Conservation (phyloP, 1,284 basidiomycete genomes). For the Cryptococcus sp. region DNA sequence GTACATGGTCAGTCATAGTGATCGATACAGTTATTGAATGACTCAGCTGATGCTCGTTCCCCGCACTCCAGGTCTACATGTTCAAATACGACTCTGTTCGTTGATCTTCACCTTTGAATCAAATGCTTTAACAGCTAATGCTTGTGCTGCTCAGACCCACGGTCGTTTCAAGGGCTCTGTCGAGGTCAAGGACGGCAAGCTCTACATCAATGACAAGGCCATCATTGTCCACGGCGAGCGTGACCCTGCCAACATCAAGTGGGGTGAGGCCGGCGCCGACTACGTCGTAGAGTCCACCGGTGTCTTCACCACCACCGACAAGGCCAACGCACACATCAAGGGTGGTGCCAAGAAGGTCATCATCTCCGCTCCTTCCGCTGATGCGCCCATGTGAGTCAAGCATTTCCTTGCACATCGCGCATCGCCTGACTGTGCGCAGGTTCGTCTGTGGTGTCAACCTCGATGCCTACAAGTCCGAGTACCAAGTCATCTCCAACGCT, state of each 20-base stretch:
- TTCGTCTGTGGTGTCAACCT: conserved; percentile 96
- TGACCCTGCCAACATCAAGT: conserved; percentile 84
- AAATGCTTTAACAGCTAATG: conserved; percentile 1
- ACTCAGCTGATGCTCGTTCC: neutral
- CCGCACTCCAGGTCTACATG: conserved; percentile 72
- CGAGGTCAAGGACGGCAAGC: conserved; percentile 83
- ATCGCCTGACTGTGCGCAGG: conserved; percentile 22
- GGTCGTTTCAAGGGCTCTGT: conserved; percentile 90
- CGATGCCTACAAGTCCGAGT: conserved; percentile 86
- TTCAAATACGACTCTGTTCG: conserved; percentile 89
- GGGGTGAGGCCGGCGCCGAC: conserved; percentile 77
- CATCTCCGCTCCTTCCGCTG: conserved; percentile 98
- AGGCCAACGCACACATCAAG: conserved; percentile 91
- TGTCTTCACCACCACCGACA: conserved; percentile 94
- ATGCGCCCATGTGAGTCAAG: conserved; percentile 80
- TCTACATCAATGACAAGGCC: conserved; percentile 77
- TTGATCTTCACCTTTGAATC: neutral
- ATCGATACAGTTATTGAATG: conserved; percentile 29
- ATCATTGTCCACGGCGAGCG: conserved; percentile 83
- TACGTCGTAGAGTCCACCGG: conserved; percentile 99
- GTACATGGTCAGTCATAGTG: conserved; percentile 72
- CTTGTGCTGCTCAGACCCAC: conserved; percentile 63
- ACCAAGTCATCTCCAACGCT: conserved; percentile 95
- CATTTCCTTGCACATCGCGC: neutral
- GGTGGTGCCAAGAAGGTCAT: conserved; percentile 99